Conservation (phyloP, 1,139 yeast genomes). For the Hemisphaericaspora subhashii region DNA sequence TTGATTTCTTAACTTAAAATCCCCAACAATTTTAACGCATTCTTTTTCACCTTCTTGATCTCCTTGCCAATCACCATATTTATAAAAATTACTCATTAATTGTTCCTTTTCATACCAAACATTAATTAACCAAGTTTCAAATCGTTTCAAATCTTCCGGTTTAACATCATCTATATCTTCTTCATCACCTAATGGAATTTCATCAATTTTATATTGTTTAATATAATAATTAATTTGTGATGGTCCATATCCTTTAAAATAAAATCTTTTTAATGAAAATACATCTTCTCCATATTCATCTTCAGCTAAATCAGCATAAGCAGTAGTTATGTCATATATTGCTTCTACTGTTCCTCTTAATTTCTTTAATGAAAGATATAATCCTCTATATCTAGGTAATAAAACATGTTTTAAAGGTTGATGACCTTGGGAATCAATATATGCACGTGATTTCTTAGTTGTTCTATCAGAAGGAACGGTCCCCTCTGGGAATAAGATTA, state of each 20-base stretch:
- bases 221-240: slow-evolving; percentile 61
- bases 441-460: slow-evolving; percentile 54
- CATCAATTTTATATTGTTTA: slow-evolving; percentile 54
- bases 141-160: slow-evolving; percentile 41
- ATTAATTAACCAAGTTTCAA: slow-evolving; percentile 73
- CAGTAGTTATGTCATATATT: slow-evolving; percentile 82
- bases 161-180: slow-evolving; percentile 47
- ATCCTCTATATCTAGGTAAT: slow-evolving; percentile 80
- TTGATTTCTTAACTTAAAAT: slow-evolving; percentile 25
- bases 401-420: slow-evolving; percentile 61
- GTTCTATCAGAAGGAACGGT: slow-evolving; percentile 79
- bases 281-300: slow-evolving; percentile 76
- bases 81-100: slow-evolving; percentile 59
- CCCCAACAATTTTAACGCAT: slow-evolving; percentile 26
- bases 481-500: slow-evolving; percentile 91
- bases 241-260: slow-evolving; percentile 73
- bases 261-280: slow-evolving; percentile 65
- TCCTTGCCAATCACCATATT: slow-evolving; percentile 42
- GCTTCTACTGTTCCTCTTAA: slow-evolving; percentile 61
- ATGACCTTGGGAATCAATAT: slow-evolving; percentile 50
- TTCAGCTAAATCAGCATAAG: slow-evolving; percentile 66
- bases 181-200: slow-evolving; percentile 66
- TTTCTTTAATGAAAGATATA: slow-evolving; percentile 63
- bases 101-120: slow-evolving; percentile 83
- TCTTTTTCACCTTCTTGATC: too few species aligned